Base-by-base conservation (phyloP, 2,329 filamentous ascomycete species). In the Penicillium sp. region DNA sequence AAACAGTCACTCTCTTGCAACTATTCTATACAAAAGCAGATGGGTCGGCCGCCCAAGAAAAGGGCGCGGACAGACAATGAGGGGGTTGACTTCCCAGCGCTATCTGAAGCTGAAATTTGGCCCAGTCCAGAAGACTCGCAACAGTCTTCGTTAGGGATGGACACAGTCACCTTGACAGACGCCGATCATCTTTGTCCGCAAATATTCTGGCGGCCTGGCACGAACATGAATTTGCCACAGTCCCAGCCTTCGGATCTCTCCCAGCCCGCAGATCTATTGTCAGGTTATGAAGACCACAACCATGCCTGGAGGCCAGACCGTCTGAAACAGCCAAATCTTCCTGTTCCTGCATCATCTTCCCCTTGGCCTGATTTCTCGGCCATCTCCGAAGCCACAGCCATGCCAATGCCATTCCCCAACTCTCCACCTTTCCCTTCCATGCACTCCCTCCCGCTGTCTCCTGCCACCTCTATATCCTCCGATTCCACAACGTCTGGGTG, bases 21-120 rank as follows among this genome's bases (percentile, higher is more conserved):
- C 48, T 75, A 75, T 56, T 75, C 72, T 4, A 57, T 68, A 48
- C 72, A 75, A 57, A 75, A 75, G 56, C 71, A 69, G 53, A 75
- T 75, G 72, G 72, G 72, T 24, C 64, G 72, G 15, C 72, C 72
- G 1, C 69, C 69, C 19, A 74, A 72, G 62, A 71, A 68, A 53
- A 65, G 65, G 43, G 58, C 61, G 34, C 60, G 63, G 34, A 59
- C 64, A 33, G 63, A 68, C 9, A 60, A 68, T 7, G 53, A 59
- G 32, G 55, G 55, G 32, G 33, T 45, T 17, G 51, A 57, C 13
- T 39, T 52, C 24, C 52, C 56, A 38, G 48, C 44, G 22, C 43
- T 57, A 10, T 33, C 56, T 15, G 39, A 40, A 15, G 54, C 52
- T 49, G 57, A 56, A 22, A 17, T 56, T 24, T 65, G 64, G 60